These are phyloP conservation scores for Stemphylium vesicarium DNA, from an alignment of 2,329 filamentous ascomycete genomes.

Conservation along the genomic window DNA sequence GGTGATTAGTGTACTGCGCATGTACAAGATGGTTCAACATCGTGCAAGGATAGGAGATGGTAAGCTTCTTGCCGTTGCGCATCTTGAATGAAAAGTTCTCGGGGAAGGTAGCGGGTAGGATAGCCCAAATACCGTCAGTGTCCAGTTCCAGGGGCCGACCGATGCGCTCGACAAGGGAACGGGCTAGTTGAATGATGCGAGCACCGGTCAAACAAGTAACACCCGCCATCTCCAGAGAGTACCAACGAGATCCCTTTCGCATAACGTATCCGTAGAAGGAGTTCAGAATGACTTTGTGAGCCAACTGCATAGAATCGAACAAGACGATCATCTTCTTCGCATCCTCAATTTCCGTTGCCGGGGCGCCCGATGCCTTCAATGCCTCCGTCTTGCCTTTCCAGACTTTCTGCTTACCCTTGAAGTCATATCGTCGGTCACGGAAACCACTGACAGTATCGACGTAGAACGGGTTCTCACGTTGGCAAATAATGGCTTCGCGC, in stretches of 20 bases:
- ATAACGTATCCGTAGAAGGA: slow-evolving; percentile 99
- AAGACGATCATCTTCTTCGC: slow-evolving; percentile 99
- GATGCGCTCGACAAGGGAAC: slow-evolving; percentile 90
- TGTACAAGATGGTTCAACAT: slow-evolving; percentile 99
- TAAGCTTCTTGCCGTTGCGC: slow-evolving; percentile 93
- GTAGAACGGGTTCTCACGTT: slow-evolving; percentile 97
- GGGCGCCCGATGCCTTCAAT: slow-evolving; percentile 81
- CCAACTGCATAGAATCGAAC: slow-evolving; percentile 93
- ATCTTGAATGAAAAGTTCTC: slow-evolving; percentile 95
- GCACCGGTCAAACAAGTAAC: slow-evolving; percentile 97
- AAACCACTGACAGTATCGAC: slow-evolving; percentile 96
- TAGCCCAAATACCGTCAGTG: slow-evolving; percentile 99
- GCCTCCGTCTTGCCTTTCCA: slow-evolving; percentile 97
- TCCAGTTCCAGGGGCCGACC: slow-evolving; percentile 92
- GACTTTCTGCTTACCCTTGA: slow-evolving; percentile 96
- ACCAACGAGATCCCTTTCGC: slow-evolving; percentile 98
- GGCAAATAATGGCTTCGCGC: slow-evolving; percentile 96
- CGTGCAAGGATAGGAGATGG: slow-evolving; percentile 97
- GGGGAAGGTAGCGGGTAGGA: slow-evolving; percentile 92
- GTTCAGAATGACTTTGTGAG: slow-evolving; percentile 98
- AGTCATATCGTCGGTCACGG: slow-evolving; percentile 95
- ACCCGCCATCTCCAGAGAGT: slow-evolving; percentile 99
- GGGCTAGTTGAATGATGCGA: slow-evolving; percentile 94
- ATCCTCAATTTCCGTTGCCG: slow-evolving; percentile 78
- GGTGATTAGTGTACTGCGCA: slow-evolving; percentile 92